A percentile compares a stretch with the other conserved stretches of the same genome.
phyloP scores from a whole-genome alignment of 2,329 filamentous ascomycete species.

The Penicillium glabrum region DNA sequence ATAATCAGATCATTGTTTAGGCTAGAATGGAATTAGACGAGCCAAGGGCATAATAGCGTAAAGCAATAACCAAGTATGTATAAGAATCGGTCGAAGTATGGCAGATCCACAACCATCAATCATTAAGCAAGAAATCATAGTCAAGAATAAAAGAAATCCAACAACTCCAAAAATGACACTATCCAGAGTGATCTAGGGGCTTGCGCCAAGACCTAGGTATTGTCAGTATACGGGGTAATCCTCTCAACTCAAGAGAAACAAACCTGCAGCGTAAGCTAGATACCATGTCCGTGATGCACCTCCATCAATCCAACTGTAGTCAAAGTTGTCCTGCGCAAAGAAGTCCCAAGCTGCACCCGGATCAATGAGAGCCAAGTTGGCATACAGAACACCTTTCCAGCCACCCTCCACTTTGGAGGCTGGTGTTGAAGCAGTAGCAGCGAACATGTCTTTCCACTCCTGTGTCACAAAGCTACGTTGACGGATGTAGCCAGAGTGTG shows the following conservation, averaged over 20 bases:
- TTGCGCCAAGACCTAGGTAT: neutral
- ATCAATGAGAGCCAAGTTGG: constrained; percentile 77
- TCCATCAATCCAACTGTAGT: constrained; percentile 67
- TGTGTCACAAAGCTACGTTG: constrained; percentile 69
- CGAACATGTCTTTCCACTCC: constrained; percentile 82
- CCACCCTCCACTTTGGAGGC: constrained; percentile 62
- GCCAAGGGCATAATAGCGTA: neutral
- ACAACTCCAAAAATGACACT: neutral
- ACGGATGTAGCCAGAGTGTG: constrained; percentile 67
- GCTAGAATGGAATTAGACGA: neutral
- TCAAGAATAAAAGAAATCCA: neutral
- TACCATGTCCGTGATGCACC: constrained; percentile 86
- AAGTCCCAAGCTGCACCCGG: constrained; percentile 69
- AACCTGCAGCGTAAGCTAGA: constrained; percentile 72
- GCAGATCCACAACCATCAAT: neutral
- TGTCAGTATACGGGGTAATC: neutral
- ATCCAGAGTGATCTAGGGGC: neutral
- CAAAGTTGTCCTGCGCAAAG: constrained; percentile 67
- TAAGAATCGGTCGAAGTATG: neutral
- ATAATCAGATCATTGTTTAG: too few species aligned
- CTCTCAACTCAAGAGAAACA: neutral
- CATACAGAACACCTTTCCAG: constrained; percentile 84
- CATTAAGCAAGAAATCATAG: neutral
- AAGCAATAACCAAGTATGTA: neutral
- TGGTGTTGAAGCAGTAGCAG: constrained; percentile 61